phyloP scores from a whole-genome alignment of 208 protist species.

The Vickermania ingenoplastis region DNA sequence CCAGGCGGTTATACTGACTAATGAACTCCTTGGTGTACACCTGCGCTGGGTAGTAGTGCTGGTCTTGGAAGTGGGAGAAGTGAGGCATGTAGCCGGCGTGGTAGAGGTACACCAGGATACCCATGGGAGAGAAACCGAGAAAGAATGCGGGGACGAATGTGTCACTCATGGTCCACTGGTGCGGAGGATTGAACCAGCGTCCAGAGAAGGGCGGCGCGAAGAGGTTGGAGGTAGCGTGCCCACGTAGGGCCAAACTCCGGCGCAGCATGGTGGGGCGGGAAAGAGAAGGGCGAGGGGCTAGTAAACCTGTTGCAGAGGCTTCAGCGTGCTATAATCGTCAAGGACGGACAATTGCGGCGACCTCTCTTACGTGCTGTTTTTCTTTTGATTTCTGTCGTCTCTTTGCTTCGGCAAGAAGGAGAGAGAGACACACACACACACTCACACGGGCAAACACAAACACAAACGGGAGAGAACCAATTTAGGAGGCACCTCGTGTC shows the following conservation, averaged over 20 bases:
- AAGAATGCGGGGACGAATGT: slow-evolving; percentile 80
- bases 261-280: slow-evolving; percentile 46
- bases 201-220: slow-evolving; percentile 82
- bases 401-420: no score
- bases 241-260: slow-evolving; percentile 36
- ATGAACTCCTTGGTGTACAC: slow-evolving; percentile 90
- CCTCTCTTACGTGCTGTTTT: background rate
- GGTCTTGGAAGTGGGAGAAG: slow-evolving; percentile 87
- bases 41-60: slow-evolving; percentile 87
- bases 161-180: slow-evolving; percentile 89
- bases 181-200: slow-evolving; percentile 87
- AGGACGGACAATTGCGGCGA: background rate
- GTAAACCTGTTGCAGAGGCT: background rate
- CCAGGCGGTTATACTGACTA: slow-evolving; percentile 80
- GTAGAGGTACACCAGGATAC: slow-evolving; percentile 72
- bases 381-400: slow-evolving; percentile 1
- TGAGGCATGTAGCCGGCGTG: slow-evolving; percentile 84
- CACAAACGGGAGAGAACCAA: no score
- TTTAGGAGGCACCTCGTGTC: no score
- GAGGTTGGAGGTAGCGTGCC: slow-evolving; percentile 83
- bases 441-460: no score
- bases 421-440: no score
- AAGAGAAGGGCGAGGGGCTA: background rate
- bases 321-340: background rate
- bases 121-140: slow-evolving; percentile 73